These are phyloP conservation scores for Tetrapisispora pingtungensis DNA, from an alignment of 805 yeast species.

Conservation along the genomic window DNA sequence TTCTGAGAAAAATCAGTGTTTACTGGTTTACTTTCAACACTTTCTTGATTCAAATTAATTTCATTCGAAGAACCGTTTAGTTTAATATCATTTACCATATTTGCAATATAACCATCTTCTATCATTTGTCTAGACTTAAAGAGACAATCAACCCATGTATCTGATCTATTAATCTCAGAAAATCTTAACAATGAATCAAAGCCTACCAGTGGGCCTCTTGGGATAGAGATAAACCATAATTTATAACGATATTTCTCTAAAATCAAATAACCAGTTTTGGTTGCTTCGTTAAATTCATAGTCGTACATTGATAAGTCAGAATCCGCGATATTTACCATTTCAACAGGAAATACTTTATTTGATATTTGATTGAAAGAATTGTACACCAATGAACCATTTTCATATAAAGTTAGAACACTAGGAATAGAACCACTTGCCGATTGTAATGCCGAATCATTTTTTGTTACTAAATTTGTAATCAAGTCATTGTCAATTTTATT, in stretches of 20 bases:
- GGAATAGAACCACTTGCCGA: conserved; percentile 4
- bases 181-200: conserved; percentile 21
- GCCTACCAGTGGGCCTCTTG: conserved; percentile 17
- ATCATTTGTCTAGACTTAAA: conserved; percentile 54
- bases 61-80: not conserved
- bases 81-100: not conserved
- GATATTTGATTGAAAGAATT: not conserved
- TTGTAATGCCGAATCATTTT: conserved; percentile 9
- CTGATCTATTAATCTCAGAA: conserved; percentile 37
- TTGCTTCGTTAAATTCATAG: conserved; percentile 59
- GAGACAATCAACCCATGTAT: conserved; percentile 63
- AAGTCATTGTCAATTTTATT: conserved; percentile 19
- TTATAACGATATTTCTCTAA: conserved; percentile 50
- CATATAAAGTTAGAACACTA: conserved; percentile 12
- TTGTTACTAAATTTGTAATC: conserved; percentile 16
- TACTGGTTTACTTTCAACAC: no score
- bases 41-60: no score
- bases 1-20: no score
- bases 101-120: conserved; percentile 1
- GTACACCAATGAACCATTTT: conserved; percentile 15
- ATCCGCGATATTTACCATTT: conserved; percentile 28
- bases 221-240: conserved; percentile 46
- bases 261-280: conserved; percentile 51
- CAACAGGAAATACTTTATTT: not conserved
- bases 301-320: conserved; percentile 65